These are phyloP conservation scores for Clonostachys sp. DNA, from an alignment of 2,329 filamentous ascomycete genomes.

Conservation along the genomic window DNA sequence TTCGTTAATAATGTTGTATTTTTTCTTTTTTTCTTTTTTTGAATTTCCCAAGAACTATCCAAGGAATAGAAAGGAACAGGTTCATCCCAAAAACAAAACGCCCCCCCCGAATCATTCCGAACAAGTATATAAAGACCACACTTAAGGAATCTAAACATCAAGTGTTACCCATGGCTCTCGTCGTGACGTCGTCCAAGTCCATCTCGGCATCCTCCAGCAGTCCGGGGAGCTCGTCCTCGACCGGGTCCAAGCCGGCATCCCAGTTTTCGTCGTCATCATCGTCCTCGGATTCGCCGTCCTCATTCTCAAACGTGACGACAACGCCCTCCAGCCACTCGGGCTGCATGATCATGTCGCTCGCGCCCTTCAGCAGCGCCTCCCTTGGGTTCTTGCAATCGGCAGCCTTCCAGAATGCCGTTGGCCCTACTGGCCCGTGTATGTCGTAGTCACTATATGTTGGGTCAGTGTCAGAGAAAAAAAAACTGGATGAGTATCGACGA, in stretches of 20 bases:
- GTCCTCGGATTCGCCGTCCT: slow-evolving; percentile 1
- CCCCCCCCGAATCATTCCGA: too few relatives aligned
- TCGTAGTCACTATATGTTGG: slow-evolving; percentile 52
- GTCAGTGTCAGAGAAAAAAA: slow-evolving; percentile 2
- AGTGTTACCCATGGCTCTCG: too few relatives aligned
- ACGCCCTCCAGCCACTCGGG: neutral
- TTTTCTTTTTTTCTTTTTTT: too few relatives aligned
- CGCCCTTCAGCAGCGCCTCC: neutral
- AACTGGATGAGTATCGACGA: neutral
- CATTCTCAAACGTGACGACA: slow-evolving; percentile 1
- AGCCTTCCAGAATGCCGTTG: slow-evolving; percentile 75
- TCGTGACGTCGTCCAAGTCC: slow-evolving; percentile 8
- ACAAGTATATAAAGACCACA: neutral
- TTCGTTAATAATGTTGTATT: too few relatives aligned
- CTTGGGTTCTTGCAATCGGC: slow-evolving; percentile 1
- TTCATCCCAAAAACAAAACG: too few relatives aligned
- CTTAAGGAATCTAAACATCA: neutral
- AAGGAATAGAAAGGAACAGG: too few relatives aligned
- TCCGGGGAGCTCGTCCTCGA: slow-evolving; percentile 13
- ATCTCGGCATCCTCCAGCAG: slow-evolving; percentile 14
- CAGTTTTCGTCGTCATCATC: slow-evolving; percentile 18
- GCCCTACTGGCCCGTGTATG: slow-evolving; percentile 64
- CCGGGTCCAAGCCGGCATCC: slow-evolving; percentile 11
- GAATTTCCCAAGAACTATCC: too few relatives aligned
- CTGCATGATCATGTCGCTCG: slow-evolving; percentile 8